Base-by-base conservation (phyloP, 495 filamentous ascomycete species). In the Hyaloscypha hepaticicola region DNA sequence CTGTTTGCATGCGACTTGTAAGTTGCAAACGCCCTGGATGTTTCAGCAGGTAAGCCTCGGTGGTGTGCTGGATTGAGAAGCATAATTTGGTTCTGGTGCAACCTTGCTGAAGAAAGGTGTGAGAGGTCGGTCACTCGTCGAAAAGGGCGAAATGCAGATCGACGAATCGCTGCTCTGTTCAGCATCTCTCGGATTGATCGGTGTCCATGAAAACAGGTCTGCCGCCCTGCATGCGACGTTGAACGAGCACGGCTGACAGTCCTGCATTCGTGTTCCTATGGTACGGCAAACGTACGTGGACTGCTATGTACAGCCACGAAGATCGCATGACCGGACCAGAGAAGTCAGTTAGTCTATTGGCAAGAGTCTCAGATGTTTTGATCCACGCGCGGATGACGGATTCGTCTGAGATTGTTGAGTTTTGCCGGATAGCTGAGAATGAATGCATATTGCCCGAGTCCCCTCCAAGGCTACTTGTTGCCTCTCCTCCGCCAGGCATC, bases 221-320 rank as follows among this genome's bases (percentile, higher is more conserved):
- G 26, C n/a, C 55, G 55, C n/a, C 22, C 51, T 68, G 61, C 66
- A 64, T 68, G 61, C 61, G 55, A 68, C 55, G 61, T 64, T 64
- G 50, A 55, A 60, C 57, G 50, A 57, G 60, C 60, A 68, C 66
- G 66, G 66, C 60, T 64, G 66, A 56, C 66, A 64, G 29, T 60
- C 45, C 11, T 52, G 33, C 28, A 65, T 60, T 21, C 25, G 29
- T 51, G 11, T 61, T 28, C 34, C n/a, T 48, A n/a, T 26, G 19
- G 16, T 22, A 22, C 25, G 26, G 25, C 49, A 33, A 31, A 26
- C 49, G 45, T 33, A 26, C 49, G 45, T 33, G 60, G 45, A 22
- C 22, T 28, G 21, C 2, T 21, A 8, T 26, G 55, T 29, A 68
- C 62, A 64, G 61, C 57, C 58, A 64, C 50, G 22, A 58, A 64